Evolutionary conservation across 2,329 filamentous ascomycete genomes (phyloP).

Genomic region (Cordyceps fumosorosea): DNA sequence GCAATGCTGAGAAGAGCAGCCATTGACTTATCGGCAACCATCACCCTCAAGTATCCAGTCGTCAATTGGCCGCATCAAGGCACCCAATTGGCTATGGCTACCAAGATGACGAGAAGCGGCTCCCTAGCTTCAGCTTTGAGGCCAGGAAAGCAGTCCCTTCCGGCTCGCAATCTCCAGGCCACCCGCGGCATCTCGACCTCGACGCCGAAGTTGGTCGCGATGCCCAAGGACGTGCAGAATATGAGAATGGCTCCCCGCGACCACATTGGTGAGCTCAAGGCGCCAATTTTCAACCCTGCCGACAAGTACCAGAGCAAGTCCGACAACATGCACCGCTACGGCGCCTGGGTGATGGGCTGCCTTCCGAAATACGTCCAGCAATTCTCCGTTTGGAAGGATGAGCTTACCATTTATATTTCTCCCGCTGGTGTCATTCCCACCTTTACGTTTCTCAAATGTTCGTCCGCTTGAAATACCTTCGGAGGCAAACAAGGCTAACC

Average conservation of each 20-base stretch:
- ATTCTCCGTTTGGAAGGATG: constrained; percentile 99
- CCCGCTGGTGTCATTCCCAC: constrained; percentile 85
- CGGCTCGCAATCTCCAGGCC: constrained; percentile 32
- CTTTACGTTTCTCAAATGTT: constrained; percentile 86
- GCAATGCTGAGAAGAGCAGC: constrained; percentile 2
- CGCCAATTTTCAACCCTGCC: constrained; percentile 78
- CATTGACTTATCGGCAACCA: constrained; percentile 19
- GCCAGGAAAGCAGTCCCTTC: constrained; percentile 40
- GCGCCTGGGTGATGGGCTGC: constrained; percentile 93
- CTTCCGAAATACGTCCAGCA: constrained; percentile 98
- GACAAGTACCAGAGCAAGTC: constrained; percentile 89
- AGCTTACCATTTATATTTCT: constrained; percentile 88
- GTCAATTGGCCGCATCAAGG: constrained; percentile 40
- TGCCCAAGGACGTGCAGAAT: constrained; percentile 58
- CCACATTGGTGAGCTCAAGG: constrained; percentile 59
- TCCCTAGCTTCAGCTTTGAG: constrained; percentile 50
- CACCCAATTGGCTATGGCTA: constrained; percentile 47
- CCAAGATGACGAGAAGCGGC: constrained; percentile 51
- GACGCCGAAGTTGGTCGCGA: constrained; percentile 42
- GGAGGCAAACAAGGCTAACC: neutral
- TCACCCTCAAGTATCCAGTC: constrained; percentile 21
- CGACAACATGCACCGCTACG: constrained; percentile 86
- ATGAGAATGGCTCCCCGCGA: constrained; percentile 58
- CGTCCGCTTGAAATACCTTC: constrained; percentile 13
- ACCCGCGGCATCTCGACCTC: constrained; percentile 46